Conservation (phyloP, 306 rosid species). For the peach (Prunus persica) region DNA sequence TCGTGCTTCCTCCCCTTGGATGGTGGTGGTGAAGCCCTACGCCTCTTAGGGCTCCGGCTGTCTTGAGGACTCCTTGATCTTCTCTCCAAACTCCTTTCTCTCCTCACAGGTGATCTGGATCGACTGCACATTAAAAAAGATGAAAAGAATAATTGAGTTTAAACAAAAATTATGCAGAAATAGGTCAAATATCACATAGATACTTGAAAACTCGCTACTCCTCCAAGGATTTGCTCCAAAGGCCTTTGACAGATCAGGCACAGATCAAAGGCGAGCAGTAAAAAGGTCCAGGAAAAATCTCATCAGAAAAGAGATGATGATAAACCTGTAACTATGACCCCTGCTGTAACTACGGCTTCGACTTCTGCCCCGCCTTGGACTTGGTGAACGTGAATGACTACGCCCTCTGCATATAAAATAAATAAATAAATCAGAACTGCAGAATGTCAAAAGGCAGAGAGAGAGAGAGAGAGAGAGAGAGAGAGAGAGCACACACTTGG, state of each 20-base stretch:
- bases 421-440: neutral
- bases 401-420: slow-evolving; percentile 22
- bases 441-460: neutral
- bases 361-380: slow-evolving; percentile 52
- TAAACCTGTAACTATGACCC: slow-evolving; percentile 49
- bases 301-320: neutral
- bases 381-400: slow-evolving; percentile 43
- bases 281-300: neutral
- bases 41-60: slow-evolving; percentile 45
- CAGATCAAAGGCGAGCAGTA: neutral
- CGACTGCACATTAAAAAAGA: slow-evolving; percentile 28
- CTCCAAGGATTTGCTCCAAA: neutral
- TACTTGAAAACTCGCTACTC: neutral
- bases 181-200: neutral
- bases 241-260: neutral
- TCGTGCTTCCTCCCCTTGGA: slow-evolving; percentile 44
- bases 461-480: neutral
- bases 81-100: slow-evolving; percentile 48
- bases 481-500: slow-evolving; percentile 17
- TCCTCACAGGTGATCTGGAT: slow-evolving; percentile 45
- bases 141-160: neutral
- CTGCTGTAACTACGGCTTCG: slow-evolving; percentile 58
- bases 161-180: neutral
- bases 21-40: slow-evolving; percentile 36
- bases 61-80: slow-evolving; percentile 47